Conservation (phyloP, 1,284 basidiomycete genomes). For the Pterulicium gracile region DNA sequence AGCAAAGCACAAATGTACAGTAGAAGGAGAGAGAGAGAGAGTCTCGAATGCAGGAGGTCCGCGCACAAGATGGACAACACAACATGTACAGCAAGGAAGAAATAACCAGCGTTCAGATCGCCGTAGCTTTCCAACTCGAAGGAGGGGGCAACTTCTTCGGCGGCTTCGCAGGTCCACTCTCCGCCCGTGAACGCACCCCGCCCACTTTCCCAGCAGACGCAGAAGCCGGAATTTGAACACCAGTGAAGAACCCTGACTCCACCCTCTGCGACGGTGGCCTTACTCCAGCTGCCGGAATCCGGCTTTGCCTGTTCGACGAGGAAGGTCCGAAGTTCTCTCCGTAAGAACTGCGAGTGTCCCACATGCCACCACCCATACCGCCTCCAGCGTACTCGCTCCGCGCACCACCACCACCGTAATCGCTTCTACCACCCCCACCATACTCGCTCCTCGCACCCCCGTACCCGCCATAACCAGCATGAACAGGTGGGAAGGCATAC, state of each 20-base stretch:
- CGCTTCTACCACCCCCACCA: conserved; percentile 30
- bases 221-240: background rate
- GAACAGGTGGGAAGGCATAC: conserved; percentile 14
- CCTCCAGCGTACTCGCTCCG: conserved; percentile 41
- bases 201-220: background rate
- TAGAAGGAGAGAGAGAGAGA: too few species aligned
- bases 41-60: too few species aligned
- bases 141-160: conserved; percentile 34
- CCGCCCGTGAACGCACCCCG: conserved; percentile 30
- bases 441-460: conserved; percentile 45
- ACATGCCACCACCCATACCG: conserved; percentile 36
- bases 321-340: conserved; percentile 52
- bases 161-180: conserved; percentile 35
- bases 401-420: conserved; percentile 25
- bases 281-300: conserved; percentile 14
- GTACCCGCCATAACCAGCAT: conserved; percentile 24
- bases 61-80: too few species aligned
- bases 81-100: too few species aligned
- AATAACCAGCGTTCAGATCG: too few species aligned
- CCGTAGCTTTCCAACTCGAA: conserved; percentile 43
- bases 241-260: conserved; percentile 10
- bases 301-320: conserved; percentile 15
- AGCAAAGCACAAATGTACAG: too few species aligned
- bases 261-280: conserved; percentile 10
- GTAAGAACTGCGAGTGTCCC: conserved; percentile 51